Percentiles rank a stretch among this genome's conserved stretches.
phyloP scores from a whole-genome alignment of 257 asterid species.

The Pogostemon cablin region DNA sequence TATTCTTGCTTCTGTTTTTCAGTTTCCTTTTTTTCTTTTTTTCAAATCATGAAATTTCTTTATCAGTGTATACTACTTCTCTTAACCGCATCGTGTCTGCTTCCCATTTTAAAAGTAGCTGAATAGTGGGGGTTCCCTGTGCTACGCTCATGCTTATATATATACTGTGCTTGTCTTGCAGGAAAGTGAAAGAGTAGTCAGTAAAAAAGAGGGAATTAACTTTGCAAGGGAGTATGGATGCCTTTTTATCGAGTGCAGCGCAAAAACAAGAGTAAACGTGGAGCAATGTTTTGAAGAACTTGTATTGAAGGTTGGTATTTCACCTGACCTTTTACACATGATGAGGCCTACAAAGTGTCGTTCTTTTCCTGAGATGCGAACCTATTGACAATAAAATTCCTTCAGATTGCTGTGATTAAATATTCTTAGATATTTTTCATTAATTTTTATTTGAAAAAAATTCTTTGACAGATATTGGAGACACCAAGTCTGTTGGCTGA shows the following conservation, averaged over 20 bases:
- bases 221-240: conserved; percentile 90
- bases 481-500: conserved; percentile 87
- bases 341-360: background rate
- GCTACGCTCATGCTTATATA: background rate
- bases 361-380: background rate
- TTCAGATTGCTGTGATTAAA: background rate
- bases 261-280: conserved; percentile 86
- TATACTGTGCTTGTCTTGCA: conserved; percentile 31
- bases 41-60: background rate
- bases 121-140: background rate
- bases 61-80: background rate
- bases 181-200: conserved; percentile 89
- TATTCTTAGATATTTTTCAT: background rate
- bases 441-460: background rate
- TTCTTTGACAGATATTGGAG: conserved; percentile 70
- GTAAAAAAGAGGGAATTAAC: conserved; percentile 83
- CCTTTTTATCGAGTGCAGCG: conserved; percentile 95
- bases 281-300: conserved; percentile 98
- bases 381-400: background rate
- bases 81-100: background rate
- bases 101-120: background rate
- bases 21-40: too few species aligned
- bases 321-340: background rate
- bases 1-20: too few species aligned
- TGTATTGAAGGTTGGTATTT: conserved; percentile 65